Base-by-base conservation (phyloP, 345 rosid species). In the Euphorbia peplus region DNA sequence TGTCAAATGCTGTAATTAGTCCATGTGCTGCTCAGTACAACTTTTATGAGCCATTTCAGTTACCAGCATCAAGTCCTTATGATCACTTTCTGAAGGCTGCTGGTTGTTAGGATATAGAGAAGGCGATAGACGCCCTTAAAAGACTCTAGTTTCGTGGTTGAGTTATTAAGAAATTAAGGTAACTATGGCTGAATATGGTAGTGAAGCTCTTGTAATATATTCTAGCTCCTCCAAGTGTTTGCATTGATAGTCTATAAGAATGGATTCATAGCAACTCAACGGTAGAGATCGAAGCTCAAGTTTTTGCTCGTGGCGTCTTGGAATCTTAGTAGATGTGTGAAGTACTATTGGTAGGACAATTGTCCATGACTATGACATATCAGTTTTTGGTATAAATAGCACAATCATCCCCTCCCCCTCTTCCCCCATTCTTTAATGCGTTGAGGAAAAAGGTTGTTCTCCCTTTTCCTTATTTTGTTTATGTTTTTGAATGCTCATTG, bases 31-130 rank as follows among this genome's bases (percentile, higher is more conserved):
- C 87, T 8, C 87, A 80, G 78, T 72, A 68, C 70, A 87, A 85
- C 68, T 80, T 78, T 32, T 78, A 75, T 25, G 82, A 88, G 19
- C 70, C 76, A 64, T 82, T 66, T 63, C 81, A 78, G 76, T 80
- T 84, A 32, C 95, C 89, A 39, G 59, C 84, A 14, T 81, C 89
- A 56, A 82, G 81, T 71, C 89, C 96, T 35, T 89, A 75, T 9
- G 90, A 87, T 68, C 79, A 80, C 69, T 83, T 89, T 60, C 84
- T 83, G 3, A 81, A 79, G 75, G 84, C 92, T 32, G 87, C 86
- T 64, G 89, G 86, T 63, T 87, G 89, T 66, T 86, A 73, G 48
- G 12, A 57, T 18, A 12, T 28, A 54, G 42, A 13, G 16, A 59
- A 18, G 6, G 32, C 10, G 37, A 32, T 32, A 28, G 57, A 6